These are phyloP conservation scores for Bidens hawaiensis DNA, from an alignment of 140 eudicot genomes.

Conservation along the genomic window DNA sequence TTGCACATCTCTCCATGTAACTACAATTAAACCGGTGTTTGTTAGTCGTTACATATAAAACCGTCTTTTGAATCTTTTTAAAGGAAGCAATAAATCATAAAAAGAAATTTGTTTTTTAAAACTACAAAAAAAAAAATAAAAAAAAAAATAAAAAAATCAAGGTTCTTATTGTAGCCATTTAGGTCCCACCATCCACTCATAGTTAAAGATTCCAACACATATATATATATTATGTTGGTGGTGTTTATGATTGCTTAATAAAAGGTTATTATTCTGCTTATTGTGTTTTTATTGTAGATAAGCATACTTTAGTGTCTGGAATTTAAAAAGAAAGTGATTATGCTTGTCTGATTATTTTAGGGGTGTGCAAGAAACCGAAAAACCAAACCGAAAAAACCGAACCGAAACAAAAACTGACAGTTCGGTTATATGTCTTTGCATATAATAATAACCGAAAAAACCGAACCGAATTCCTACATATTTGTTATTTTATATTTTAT, in stretches of 20 bases:
- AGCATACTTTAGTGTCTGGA: background rate
- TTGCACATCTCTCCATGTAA: constrained; percentile 96
- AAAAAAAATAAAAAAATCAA: too few relatives aligned
- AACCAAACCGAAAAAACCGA: too few relatives aligned
- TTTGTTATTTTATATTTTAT: too few relatives aligned
- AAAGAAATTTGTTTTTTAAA: background rate
- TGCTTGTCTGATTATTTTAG: background rate
- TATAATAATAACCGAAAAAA: too few relatives aligned
- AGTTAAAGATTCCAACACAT: background rate
- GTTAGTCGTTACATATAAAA: background rate
- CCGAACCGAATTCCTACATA: too few relatives aligned
- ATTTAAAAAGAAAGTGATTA: background rate
- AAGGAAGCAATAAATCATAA: background rate
- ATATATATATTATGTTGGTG: constrained; percentile 7
- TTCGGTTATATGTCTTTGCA: too few relatives aligned
- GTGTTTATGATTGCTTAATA: background rate
- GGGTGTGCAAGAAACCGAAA: too few relatives aligned
- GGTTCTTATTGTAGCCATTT: background rate
- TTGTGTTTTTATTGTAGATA: background rate
- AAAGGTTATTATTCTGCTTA: background rate
- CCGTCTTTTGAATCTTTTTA: background rate
- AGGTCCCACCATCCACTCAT: constrained; percentile 10
- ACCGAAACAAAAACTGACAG: too few relatives aligned
- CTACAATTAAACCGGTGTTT: constrained; percentile 40
- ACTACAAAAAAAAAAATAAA: background rate